phyloP scores from a whole-genome alignment of 2,329 filamentous ascomycete genomes.

The Neurospora crassa region DNA sequence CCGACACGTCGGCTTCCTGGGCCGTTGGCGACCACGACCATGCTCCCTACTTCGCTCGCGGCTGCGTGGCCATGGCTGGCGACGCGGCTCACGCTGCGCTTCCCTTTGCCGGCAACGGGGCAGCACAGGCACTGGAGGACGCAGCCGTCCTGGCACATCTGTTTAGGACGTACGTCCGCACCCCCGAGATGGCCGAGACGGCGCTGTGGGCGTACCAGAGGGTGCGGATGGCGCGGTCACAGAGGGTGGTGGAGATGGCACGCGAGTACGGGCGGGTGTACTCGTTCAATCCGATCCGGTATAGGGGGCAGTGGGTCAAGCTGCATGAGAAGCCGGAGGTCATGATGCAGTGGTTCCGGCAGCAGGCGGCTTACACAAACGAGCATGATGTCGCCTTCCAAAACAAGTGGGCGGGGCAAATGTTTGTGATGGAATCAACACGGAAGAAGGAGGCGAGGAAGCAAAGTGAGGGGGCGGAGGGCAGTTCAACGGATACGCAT shows the following conservation, averaged over 20 bases:
- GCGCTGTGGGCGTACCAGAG: slow-evolving; percentile 22
- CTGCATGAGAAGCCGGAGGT: slow-evolving; percentile 22
- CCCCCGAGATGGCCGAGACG: slow-evolving; percentile 8
- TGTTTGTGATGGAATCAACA: neutral
- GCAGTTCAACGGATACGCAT: neutral
- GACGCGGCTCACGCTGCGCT: slow-evolving; percentile 27
- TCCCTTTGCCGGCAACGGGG: slow-evolving; percentile 27
- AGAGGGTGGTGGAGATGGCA: slow-evolving; percentile 22
- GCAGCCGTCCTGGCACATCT: slow-evolving; percentile 22
- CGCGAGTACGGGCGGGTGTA: slow-evolving; percentile 17
- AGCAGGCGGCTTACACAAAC: slow-evolving; percentile 22
- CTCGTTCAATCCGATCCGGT: slow-evolving; percentile 13
- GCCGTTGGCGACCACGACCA: slow-evolving; percentile 24
- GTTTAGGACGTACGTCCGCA: slow-evolving; percentile 12
- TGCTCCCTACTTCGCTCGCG: slow-evolving; percentile 21
- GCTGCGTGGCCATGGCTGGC: slow-evolving; percentile 22
- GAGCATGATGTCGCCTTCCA: slow-evolving; percentile 22
- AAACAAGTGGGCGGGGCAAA: slow-evolving; percentile 7
- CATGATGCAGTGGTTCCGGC: slow-evolving; percentile 20
- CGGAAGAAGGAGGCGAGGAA: neutral
- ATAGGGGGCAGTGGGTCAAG: neutral
- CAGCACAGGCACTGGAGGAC: slow-evolving; percentile 29
- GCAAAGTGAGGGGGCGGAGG: neutral
- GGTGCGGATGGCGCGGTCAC: slow-evolving; percentile 21
- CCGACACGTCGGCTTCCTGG: slow-evolving; percentile 24